Percentiles rank a stretch among this genome's conserved stretches.
phyloP scores from a whole-genome alignment of 257 asterid genomes.

The Handroanthus guayacan region DNA sequence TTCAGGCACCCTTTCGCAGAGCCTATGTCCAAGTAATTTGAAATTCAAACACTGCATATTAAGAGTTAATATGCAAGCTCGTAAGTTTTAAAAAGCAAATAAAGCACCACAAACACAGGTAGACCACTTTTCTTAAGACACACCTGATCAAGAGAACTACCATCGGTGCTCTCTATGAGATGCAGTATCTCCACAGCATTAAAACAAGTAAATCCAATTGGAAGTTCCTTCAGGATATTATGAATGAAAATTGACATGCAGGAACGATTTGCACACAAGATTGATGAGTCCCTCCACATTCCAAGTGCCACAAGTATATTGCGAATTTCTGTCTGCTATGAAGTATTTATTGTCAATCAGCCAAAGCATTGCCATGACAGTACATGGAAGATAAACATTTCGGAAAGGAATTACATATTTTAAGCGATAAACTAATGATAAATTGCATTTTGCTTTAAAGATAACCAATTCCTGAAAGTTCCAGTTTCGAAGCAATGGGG shows the following conservation, averaged over 20 bases:
- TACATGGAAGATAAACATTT: conserved; percentile 23
- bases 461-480: neutral
- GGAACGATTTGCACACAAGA: conserved; percentile 55
- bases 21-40: conserved; percentile 86
- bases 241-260: conserved; percentile 73
- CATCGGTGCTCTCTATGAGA: conserved; percentile 64
- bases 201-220: conserved; percentile 58
- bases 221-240: conserved; percentile 79
- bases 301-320: conserved; percentile 72
- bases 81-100: conserved; percentile 37
- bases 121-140: conserved; percentile 27
- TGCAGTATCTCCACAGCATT: conserved; percentile 70
- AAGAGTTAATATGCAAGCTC: conserved; percentile 45
- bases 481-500: neutral
- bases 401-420: neutral
- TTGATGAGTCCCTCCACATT: conserved; percentile 57
- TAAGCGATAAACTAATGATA: conserved; percentile 18
- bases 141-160: conserved; percentile 81
- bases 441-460: neutral
- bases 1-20: conserved; percentile 73
- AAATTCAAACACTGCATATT: conserved; percentile 82
- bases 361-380: conserved; percentile 28
- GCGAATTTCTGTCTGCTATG: conserved; percentile 55
- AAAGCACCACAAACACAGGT: conserved; percentile 36
- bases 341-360: conserved; percentile 25